Evolutionary conservation across 2,329 filamentous ascomycete genomes (phyloP).

Genomic region (Monosporascus sp.): DNA sequence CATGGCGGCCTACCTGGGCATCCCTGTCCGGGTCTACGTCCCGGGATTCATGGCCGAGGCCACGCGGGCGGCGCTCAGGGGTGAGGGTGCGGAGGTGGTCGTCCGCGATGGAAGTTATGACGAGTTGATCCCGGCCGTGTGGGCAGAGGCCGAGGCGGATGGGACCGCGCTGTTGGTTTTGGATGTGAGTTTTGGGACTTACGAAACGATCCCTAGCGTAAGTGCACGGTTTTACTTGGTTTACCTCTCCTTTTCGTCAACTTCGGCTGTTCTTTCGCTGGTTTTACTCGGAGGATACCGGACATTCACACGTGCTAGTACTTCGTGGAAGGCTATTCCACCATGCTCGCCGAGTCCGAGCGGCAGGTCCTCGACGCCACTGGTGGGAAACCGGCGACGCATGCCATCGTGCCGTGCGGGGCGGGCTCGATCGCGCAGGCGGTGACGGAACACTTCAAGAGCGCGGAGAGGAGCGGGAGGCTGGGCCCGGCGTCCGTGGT

Average conservation of each 20-base stretch:
- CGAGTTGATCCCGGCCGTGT: conserved; percentile 47
- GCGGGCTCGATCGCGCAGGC: conserved; percentile 70
- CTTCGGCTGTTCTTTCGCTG: not conserved
- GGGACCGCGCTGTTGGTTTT: conserved; percentile 54
- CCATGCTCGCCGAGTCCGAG: conserved; percentile 65
- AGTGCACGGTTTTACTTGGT: conserved; percentile 3
- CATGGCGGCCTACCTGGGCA: conserved; percentile 54
- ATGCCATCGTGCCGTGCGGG: conserved; percentile 62
- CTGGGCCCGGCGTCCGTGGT: conserved; percentile 40
- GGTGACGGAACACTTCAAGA: conserved; percentile 60
- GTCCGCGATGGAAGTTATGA: conserved; percentile 60
- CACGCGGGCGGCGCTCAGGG: conserved; percentile 49
- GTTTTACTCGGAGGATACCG: not conserved
- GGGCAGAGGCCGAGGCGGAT: conserved; percentile 32
- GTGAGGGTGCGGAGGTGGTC: conserved; percentile 58
- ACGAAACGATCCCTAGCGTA: conserved; percentile 58
- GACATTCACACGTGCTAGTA: conserved; percentile 36
- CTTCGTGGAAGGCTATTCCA: conserved; percentile 74
- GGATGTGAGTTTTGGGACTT: conserved; percentile 63
- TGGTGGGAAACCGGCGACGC: conserved; percentile 32
- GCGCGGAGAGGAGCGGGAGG: not conserved
- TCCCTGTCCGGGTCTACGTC: conserved; percentile 57
- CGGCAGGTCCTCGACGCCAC: conserved; percentile 45
- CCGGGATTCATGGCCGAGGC: conserved; percentile 50
- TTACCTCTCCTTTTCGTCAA: conserved; percentile 1